Evolutionary conservation across 495 filamentous ascomycete genomes (phyloP).

Genomic region (Lichina pygmaea): DNA sequence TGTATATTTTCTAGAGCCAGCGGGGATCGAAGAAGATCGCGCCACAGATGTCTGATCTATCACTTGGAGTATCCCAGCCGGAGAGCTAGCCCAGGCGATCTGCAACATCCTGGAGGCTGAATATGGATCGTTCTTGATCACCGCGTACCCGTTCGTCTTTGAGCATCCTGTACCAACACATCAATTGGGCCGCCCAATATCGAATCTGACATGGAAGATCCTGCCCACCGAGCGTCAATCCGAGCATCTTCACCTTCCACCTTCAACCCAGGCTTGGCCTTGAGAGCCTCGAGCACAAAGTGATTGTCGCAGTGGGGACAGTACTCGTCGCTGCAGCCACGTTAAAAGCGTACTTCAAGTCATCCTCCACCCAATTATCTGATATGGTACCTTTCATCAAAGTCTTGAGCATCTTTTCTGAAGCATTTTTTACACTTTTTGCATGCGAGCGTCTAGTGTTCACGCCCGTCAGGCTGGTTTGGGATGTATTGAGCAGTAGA

Average conservation of each 20-base stretch:
- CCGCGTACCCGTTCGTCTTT: constrained; percentile 64
- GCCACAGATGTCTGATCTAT: too few relatives aligned
- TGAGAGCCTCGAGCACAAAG: constrained; percentile 70
- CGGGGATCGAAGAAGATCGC: too few relatives aligned
- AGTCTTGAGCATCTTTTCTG: constrained; percentile 72
- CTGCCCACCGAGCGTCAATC: constrained; percentile 32
- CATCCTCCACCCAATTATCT: background rate
- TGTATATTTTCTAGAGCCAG: too few relatives aligned
- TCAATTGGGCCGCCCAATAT: background rate
- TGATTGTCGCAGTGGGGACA: constrained; percentile 99
- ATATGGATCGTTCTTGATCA: constrained; percentile 34
- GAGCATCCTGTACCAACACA: constrained; percentile 36
- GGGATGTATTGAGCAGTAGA: background rate
- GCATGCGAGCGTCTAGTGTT: constrained; percentile 45
- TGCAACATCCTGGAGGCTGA: constrained; percentile 41
- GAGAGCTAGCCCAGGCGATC: constrained; percentile 41
- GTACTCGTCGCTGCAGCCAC: constrained; percentile 54
- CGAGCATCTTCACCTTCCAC: constrained; percentile 79
- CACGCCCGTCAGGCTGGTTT: background rate
- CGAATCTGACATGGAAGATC: background rate
- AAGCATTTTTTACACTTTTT: constrained; percentile 98
- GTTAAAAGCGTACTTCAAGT: background rate
- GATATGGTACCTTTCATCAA: constrained; percentile 45
- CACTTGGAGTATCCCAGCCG: background rate
- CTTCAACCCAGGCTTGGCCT: constrained; percentile 49